Base-by-base conservation (phyloP, 768 basidiomycete genomes). In the Russula sp. region DNA sequence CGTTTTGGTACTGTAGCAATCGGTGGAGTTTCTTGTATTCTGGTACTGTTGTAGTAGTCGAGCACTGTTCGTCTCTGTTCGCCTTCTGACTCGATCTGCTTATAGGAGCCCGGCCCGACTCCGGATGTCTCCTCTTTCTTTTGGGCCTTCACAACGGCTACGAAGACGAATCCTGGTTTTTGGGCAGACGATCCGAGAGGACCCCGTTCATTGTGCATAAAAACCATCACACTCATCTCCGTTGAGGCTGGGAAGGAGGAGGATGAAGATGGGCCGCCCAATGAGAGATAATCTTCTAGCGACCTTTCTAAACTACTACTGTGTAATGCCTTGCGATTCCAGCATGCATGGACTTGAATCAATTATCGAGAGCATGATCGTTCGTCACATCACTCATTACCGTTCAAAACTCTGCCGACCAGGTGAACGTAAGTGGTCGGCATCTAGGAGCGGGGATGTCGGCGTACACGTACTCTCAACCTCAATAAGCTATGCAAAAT, bases 271-370 rank as follows among this genome's bases (percentile, higher is more conserved):
- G 34, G 27, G 27, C 27, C 27, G 27, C 27, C 27, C 3, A 16
- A 50, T 40, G 49, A 10, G 37, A 59, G 35, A 48, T 37, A 16
- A 48, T 57, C 34, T 57, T 49, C 13, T n/a, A 9, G 35, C 10
- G 32, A 45, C 42, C 27, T 27, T 27, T 27, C 27, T 27, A 27
- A 27, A 27, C 27, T 27, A 27, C 27, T 27, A 27, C 27, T 27
- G 27, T 27, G 27, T 27, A 27, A 44, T 52, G 54, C 48, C 57
- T 40, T 40, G 57, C 57, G 45, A 48, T 48, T 57, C 47, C 35
- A 47, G 56, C 56, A 27, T 57, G 56, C 44, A 48, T 37, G 10
- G 27, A 27, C 27, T 27, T 37, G 8, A 7, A 37, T 37, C 10
- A 37, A 37, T 37, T 37, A 37, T 37, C 35, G 35, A 37, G 35